Base-by-base conservation (phyloP, 2,329 filamentous ascomycete genomes). In the Trichoderma afroharzianum region DNA sequence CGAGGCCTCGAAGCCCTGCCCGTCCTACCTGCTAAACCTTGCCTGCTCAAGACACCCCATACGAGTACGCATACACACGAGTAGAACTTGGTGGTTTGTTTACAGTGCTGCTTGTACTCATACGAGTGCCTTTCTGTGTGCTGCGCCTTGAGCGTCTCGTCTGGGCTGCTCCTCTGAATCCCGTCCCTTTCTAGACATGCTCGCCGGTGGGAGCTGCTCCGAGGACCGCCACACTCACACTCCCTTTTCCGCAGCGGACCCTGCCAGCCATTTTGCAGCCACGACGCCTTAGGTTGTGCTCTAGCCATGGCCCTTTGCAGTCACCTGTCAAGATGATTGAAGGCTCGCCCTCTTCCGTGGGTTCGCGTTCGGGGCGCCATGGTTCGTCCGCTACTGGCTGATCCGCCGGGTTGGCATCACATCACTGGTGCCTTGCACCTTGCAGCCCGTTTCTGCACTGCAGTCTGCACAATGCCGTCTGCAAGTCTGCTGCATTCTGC, bases 1-100 rank as follows among this genome's bases (percentile, higher is more conserved):
- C 32, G 53, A 70, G 58, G 47, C 59, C 63, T 55, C 63, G 53
- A 63, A 57, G 68, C 59, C 68, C 68, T 71, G 47, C 50, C 47
- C 30, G 50, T 63, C 50, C 59, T 59, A 57, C 50, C 53, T 47
- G 47, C 43, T 53, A 53, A 47, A 53, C 39, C 62, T 39, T 28
- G 50, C 63, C 32, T 59, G 30, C 57, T 12, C 43, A 15, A 26
- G 15, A 50, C 63, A 32, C 62, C 33, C 58, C 39, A 32, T 14
- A 21, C 28, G 43, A n/a, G 18, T 47, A 47, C 43, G 18, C 21
- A 30, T 50, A 39, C 36, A 18, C 15, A 39, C 36, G 36, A 39
- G 36, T 39, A 39, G 36, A 32, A 39, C 36, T 39, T 39, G 36
- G 36, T 39, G 33, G 12, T 32, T 39, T 39, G n/a, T 43, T 11